A percentile compares a stretch with the other conserved stretches of the same genome.
Conservation (phyloP, 352 stramenopile genomes). For the Aphanomyces invadans region DNA sequence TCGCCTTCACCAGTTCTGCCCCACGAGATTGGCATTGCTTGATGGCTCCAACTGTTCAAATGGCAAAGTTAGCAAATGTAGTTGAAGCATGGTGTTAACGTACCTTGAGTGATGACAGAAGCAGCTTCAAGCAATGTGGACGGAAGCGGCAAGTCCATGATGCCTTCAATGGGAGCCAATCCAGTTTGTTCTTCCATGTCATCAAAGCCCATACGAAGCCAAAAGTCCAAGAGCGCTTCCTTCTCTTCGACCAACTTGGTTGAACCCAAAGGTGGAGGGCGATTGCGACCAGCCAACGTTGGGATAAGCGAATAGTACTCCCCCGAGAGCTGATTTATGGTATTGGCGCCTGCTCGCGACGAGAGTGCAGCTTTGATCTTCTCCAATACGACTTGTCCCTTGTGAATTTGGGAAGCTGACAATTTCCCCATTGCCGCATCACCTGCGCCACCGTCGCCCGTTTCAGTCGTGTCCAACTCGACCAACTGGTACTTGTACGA, state of each 20-base stretch:
- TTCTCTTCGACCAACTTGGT: constrained; percentile 6
- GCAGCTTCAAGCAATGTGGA: neutral
- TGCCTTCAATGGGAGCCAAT: constrained; percentile 16
- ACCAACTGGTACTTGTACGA: neutral
- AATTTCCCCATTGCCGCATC: constrained; percentile 17
- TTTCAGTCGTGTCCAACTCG: neutral
- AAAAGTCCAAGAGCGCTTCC: constrained; percentile 12
- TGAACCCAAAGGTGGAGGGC: constrained; percentile 1
- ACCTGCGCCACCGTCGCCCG: neutral
- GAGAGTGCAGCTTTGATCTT: neutral
- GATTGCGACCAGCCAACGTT: neutral
- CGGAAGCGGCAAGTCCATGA: constrained; percentile 12
- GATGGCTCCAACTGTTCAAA: neutral
- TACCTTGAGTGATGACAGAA: constrained; percentile 7
- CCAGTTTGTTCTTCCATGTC: constrained; percentile 19
- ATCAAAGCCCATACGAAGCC: constrained; percentile 19
- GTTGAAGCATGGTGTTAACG: neutral
- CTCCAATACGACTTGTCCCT: constrained; percentile 1
- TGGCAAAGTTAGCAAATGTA: neutral
- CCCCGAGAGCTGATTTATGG: too few relatives aligned
- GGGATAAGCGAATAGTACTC: constrained; percentile 7
- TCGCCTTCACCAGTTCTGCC: neutral
- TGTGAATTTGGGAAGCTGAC: constrained; percentile 1
- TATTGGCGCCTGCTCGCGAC: too few relatives aligned
- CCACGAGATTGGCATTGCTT: constrained; percentile 14